Evolutionary conservation across 176 grass and related monocot genomes (phyloP).

Genomic region (Thinopyrum elongatum): DNA sequence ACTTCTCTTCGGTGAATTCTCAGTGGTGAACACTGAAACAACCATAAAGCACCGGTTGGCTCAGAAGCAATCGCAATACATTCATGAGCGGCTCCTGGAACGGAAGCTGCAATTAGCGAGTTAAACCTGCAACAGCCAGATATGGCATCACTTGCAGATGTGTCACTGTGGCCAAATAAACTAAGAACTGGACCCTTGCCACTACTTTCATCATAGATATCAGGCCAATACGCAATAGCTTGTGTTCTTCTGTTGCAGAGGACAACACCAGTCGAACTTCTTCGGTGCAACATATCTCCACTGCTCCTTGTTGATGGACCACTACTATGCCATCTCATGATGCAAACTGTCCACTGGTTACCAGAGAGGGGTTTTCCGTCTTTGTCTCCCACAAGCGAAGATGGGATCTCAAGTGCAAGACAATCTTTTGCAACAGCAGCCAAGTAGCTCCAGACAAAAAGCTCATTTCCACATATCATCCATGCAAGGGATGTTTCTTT

Average conservation of each 20-base stretch:
- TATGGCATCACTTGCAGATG: slow-evolving; percentile 29
- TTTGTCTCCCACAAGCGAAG: slow-evolving; percentile 50
- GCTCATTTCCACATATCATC: slow-evolving; percentile 81
- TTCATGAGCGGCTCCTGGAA: slow-evolving; percentile 44
- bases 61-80: slow-evolving; percentile 76
- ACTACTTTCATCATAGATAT: slow-evolving; percentile 64
- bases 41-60: slow-evolving; percentile 48
- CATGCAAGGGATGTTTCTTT: slow-evolving; percentile 79
- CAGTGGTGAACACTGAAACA: slow-evolving; percentile 65
- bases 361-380: slow-evolving; percentile 16
- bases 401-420: slow-evolving; percentile 67
- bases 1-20: slow-evolving; percentile 53
- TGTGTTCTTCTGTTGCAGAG: slow-evolving; percentile 68
- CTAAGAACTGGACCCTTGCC: slow-evolving; percentile 47
- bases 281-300: slow-evolving; percentile 44
- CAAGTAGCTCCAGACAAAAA: slow-evolving; percentile 92
- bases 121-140: slow-evolving; percentile 51
- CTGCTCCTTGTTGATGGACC: slow-evolving; percentile 32
- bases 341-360: slow-evolving; percentile 75
- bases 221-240: slow-evolving; percentile 78
- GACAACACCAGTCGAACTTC: slow-evolving; percentile 62
- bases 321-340: slow-evolving; percentile 50
- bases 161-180: slow-evolving; percentile 11
- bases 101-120: slow-evolving; percentile 63
- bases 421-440: slow-evolving; percentile 70